These are phyloP conservation scores for Diaporthe batatas DNA, from an alignment of 2,329 filamentous ascomycete genomes.

Conservation along the genomic window DNA sequence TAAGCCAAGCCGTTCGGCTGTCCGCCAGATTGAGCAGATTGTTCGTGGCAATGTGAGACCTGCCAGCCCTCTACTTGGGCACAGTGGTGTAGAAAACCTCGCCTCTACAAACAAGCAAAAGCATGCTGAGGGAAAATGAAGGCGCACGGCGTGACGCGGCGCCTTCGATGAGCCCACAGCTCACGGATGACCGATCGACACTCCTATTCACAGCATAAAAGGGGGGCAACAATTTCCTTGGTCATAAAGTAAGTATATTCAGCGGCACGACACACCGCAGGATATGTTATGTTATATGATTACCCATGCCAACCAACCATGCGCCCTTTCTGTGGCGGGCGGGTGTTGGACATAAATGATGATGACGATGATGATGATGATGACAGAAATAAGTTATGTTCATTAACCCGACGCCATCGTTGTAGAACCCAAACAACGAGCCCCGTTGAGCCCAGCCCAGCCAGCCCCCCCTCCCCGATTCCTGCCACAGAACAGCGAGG, in stretches of 20 bases:
- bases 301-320: neutral
- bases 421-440: neutral
- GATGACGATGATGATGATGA: neutral
- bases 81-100: too few relatives aligned
- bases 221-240: too few relatives aligned
- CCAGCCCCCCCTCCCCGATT: too few relatives aligned
- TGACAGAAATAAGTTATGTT: constrained; percentile 1
- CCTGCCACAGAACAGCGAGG: neutral
- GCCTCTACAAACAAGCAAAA: too few relatives aligned
- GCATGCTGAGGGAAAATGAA: too few relatives aligned
- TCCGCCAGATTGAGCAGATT: too few relatives aligned
- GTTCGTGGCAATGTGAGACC: too few relatives aligned
- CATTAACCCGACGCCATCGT: constrained; percentile 16
- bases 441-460: too few relatives aligned
- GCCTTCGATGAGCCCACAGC: neutral
- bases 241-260: neutral
- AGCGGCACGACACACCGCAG: neutral
- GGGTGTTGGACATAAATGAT: too few relatives aligned
- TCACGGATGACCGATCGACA: neutral
- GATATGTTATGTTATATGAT: neutral
- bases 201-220: too few relatives aligned
- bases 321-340: neutral
- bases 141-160: neutral
- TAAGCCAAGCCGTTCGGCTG: too few relatives aligned
- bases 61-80: too few relatives aligned